Conservation (phyloP, 306 rosid species). For the Castanea mollissima region DNA sequence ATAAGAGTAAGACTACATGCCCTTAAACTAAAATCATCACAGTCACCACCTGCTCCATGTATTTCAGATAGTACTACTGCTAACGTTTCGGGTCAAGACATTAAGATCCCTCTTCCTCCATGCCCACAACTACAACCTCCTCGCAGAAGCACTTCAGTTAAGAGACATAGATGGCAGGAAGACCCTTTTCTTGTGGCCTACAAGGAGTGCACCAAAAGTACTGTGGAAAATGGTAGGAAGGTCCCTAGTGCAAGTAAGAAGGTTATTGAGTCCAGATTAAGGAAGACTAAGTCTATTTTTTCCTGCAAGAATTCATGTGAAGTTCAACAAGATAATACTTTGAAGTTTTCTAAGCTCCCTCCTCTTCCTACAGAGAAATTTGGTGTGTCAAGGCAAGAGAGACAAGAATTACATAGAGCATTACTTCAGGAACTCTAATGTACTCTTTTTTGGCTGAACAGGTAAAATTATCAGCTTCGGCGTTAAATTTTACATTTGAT, state of each 20-base stretch:
- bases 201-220: constrained; percentile 63
- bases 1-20: constrained; percentile 10
- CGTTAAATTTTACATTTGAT: not conserved
- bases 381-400: constrained; percentile 17
- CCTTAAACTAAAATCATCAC: constrained; percentile 6
- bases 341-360: constrained; percentile 46
- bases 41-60: not conserved
- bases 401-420: constrained; percentile 23
- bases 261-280: constrained; percentile 20
- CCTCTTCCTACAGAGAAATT: constrained; percentile 36
- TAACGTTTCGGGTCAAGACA: constrained; percentile 7
- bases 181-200: constrained; percentile 87
- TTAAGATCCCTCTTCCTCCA: constrained; percentile 77
- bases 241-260: constrained; percentile 26
- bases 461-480: not conserved
- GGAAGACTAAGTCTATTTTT: constrained; percentile 46
- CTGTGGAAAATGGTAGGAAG: constrained; percentile 24
- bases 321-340: constrained; percentile 38
- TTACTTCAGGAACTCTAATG: constrained; percentile 9
- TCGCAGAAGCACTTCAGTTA: constrained; percentile 52
- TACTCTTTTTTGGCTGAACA: too few species aligned
- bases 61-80: not conserved
- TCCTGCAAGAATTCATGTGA: constrained; percentile 58
- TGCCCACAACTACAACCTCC: constrained; percentile 34
- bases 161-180: constrained; percentile 48